A percentile compares a stretch with the other conserved stretches of the same genome.
Conservation (phyloP, 352 stramenopile genomes). For the Phytophthora fragariae region DNA sequence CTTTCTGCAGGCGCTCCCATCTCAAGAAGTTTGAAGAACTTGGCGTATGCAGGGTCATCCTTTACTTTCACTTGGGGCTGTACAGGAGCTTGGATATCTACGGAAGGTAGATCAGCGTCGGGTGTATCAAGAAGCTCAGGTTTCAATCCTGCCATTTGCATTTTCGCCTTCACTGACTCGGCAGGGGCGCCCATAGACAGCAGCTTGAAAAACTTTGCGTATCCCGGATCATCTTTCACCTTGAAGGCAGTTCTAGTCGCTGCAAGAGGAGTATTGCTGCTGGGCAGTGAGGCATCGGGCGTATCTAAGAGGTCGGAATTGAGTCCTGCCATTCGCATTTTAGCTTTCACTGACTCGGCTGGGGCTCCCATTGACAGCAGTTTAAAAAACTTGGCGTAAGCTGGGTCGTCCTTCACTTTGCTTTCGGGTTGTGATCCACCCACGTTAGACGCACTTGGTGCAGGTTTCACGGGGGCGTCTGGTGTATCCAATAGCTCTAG, state of each 20-base stretch:
- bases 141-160: conserved; percentile 69
- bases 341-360: conserved; percentile 59
- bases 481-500: conserved; percentile 68
- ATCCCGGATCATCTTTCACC: conserved; percentile 72
- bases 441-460: neutral
- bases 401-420: conserved; percentile 67
- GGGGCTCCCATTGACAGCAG: conserved; percentile 68
- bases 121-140: conserved; percentile 79
- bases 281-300: conserved; percentile 52
- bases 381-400: conserved; percentile 81
- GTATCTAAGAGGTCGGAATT: conserved; percentile 77
- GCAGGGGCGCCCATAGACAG: conserved; percentile 64
- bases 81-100: neutral
- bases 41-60: conserved; percentile 70
- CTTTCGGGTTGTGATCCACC: conserved; percentile 24
- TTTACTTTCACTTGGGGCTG: conserved; percentile 57
- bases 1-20: conserved; percentile 67
- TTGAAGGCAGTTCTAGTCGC: conserved; percentile 30
- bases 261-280: conserved; percentile 9
- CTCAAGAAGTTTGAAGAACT: conserved; percentile 77
- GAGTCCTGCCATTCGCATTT: conserved; percentile 65
- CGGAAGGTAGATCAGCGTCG: conserved; percentile 46
- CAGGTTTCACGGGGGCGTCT: conserved; percentile 44
- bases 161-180: conserved; percentile 67
- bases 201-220: conserved; percentile 84